Evolutionary conservation across 148 eudicot species (phyloP).

Genomic region (Amaranthus hypochondriacus): DNA sequence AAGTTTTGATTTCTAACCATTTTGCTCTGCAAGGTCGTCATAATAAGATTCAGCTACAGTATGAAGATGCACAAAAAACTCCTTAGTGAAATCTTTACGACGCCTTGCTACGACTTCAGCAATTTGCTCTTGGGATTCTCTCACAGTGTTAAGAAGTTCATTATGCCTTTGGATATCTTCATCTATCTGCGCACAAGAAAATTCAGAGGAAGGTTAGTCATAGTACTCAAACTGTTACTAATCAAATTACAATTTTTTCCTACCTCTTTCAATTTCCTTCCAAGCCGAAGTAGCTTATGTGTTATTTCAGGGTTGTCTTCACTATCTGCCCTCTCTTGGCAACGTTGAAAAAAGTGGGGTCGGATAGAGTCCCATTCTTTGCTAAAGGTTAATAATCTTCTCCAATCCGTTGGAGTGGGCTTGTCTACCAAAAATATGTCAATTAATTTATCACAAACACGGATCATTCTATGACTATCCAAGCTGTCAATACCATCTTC

Average conservation of each 20-base stretch:
- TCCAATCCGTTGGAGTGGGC: conserved; percentile 86
- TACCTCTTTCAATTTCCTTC: conserved; percentile 92
- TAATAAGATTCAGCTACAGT: conserved; percentile 76
- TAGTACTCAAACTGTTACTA: not conserved
- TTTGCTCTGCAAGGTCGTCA: conserved; percentile 68
- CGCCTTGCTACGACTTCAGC: conserved; percentile 71
- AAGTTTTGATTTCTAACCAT: conserved; percentile 44
- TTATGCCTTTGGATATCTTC: conserved; percentile 78
- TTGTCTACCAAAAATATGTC: conserved; percentile 85
- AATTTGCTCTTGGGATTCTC: conserved; percentile 51
- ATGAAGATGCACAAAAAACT: conserved; percentile 74
- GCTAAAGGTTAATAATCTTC: conserved; percentile 72
- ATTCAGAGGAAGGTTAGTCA: not conserved
- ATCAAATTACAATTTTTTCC: not conserved
- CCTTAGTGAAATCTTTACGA: conserved; percentile 92
- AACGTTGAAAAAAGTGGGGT: conserved; percentile 66
- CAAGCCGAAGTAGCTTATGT: conserved; percentile 63
- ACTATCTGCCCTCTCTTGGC: conserved; percentile 68
- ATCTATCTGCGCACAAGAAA: conserved; percentile 54
- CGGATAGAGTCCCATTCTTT: conserved; percentile 68
- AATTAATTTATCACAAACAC: conserved; percentile 78
- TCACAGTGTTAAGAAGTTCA: conserved; percentile 66
- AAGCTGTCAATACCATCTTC: conserved; percentile 29
- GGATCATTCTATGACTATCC: conserved; percentile 49
- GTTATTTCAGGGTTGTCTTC: conserved; percentile 75